phyloP scores from a whole-genome alignment of 2,329 filamentous ascomycete genomes.

The Cercospora zeina region DNA sequence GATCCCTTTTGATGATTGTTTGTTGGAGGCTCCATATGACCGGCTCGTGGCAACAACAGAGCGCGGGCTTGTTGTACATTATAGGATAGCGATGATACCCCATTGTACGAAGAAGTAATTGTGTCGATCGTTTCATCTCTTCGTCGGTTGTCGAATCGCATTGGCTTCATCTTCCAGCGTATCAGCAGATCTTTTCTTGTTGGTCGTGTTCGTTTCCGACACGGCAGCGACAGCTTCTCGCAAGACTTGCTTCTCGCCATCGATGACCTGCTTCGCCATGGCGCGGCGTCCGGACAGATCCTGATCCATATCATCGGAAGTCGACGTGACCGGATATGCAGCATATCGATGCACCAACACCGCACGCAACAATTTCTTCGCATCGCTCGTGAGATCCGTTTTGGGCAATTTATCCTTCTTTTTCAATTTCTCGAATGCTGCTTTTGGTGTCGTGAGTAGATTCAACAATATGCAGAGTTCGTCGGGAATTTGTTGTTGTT shows the following conservation, averaged over 20 bases:
- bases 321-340: slow-evolving; percentile 52
- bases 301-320: slow-evolving; percentile 40
- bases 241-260: slow-evolving; percentile 71
- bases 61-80: slow-evolving; percentile 15
- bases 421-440: slow-evolving; percentile 46
- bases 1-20: slow-evolving; percentile 4
- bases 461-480: slow-evolving; percentile 50
- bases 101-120: slow-evolving; percentile 23
- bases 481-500: slow-evolving; percentile 42
- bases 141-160: slow-evolving; percentile 26
- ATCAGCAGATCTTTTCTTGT: slow-evolving; percentile 31
- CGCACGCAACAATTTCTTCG: slow-evolving; percentile 45
- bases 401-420: slow-evolving; percentile 49
- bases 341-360: slow-evolving; percentile 45
- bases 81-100: slow-evolving; percentile 36
- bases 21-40: slow-evolving; percentile 1
- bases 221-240: slow-evolving; percentile 49
- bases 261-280: slow-evolving; percentile 67
- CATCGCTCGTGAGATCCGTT: slow-evolving; percentile 36
- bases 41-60: slow-evolving; percentile 2
- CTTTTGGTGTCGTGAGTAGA: slow-evolving; percentile 45
- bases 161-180: slow-evolving; percentile 30
- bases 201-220: slow-evolving; percentile 18
- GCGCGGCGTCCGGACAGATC: slow-evolving; percentile 46
- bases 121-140: slow-evolving; percentile 22